Base-by-base conservation (phyloP, 148 eudicot genomes). In the Beta vulgaris region DNA sequence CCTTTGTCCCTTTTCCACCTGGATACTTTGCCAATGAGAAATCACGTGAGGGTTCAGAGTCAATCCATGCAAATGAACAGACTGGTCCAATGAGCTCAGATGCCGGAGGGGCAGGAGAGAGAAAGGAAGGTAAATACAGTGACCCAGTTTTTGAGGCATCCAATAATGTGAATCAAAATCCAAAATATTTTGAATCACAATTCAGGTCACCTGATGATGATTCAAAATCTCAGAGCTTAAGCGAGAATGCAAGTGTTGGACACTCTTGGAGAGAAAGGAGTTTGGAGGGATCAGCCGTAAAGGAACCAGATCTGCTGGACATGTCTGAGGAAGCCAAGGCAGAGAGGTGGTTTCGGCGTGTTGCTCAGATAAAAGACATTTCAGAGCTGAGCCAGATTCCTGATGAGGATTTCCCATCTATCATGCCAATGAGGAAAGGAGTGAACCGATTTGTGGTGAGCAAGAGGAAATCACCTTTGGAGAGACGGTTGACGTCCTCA, bases 321-420 rank as follows among this genome's bases (percentile, higher is more conserved):
- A 95, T 95, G 98, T 95, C 98, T 0, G 98, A 95, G 85, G 98
- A 95, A 82, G 98, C 98, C 19, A 95, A 92, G 82, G 88, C 96
- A 7, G 93, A 92, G 65, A 86, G 98, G 72, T 95, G 93, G 93
- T 95, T 92, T 81, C 73, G 83, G 55, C 89, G 98, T 49, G 97
- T 90, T 58, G 93, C 98, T 57, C 97, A 95, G 82, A 95, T 95
- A 54, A 95, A 95, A 76, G 96, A 95, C 78, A 92, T 92, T 31
- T 88, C 97, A 46, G 98, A 95, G 78, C 86, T 95, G 44, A 92
- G 97, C 75, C 87, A 95, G 76, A 90, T 95, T 37, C 98, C 98
- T 0, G 98, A 95, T 72, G 97, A 95, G 77, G 98, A 95, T 68
- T 95, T 95, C 70, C 98, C 98, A 0, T 92, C 97, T 9, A 92